Percentiles rank a stretch among this genome's conserved stretches.
Evolutionary conservation across 257 asterid genomes (phyloP).

Genomic region (Nemophila menziesii): DNA sequence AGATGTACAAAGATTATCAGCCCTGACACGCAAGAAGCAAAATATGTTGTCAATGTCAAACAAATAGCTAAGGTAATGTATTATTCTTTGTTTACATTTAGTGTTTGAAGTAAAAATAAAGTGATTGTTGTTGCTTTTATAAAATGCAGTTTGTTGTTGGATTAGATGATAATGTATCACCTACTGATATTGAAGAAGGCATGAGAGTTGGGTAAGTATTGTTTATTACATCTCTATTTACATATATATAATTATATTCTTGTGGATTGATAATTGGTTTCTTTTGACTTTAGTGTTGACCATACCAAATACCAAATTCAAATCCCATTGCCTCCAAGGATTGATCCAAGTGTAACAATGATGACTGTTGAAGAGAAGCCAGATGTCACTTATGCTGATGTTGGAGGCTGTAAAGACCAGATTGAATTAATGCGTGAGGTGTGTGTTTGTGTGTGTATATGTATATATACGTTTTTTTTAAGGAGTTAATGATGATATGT

Average conservation of each 20-base stretch:
- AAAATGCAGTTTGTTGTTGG: constrained; percentile 82
- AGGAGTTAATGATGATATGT: not conserved
- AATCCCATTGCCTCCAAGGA: constrained; percentile 94
- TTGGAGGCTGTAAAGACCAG: constrained; percentile 97
- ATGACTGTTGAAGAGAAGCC: constrained; percentile 99
- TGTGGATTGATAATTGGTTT: not conserved
- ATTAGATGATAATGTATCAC: constrained; percentile 91
- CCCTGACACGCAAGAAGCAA: constrained; percentile 69
- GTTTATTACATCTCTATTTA: too few species aligned
- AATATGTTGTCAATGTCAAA: constrained; percentile 66
- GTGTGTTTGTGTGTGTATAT: constrained; percentile 1
- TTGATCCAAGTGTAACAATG: constrained; percentile 98
- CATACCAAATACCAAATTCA: constrained; percentile 90
- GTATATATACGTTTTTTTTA: not conserved
- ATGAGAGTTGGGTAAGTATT: constrained; percentile 83
- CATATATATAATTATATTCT: too few species aligned
- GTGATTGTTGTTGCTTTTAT: not conserved
- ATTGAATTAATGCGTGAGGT: constrained; percentile 99
- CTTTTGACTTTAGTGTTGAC: constrained; percentile 60
- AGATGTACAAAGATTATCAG: constrained; percentile 86
- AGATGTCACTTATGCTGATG: constrained; percentile 93
- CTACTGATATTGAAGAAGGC: constrained; percentile 98
- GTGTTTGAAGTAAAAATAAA: not conserved
- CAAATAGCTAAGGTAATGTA: constrained; percentile 57
- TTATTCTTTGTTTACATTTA: not conserved